A percentile compares a stretch with the other conserved stretches of the same genome.
Conservation (phyloP, 192 early-diverging fungal species). For the Rhizophagus prolifer region DNA sequence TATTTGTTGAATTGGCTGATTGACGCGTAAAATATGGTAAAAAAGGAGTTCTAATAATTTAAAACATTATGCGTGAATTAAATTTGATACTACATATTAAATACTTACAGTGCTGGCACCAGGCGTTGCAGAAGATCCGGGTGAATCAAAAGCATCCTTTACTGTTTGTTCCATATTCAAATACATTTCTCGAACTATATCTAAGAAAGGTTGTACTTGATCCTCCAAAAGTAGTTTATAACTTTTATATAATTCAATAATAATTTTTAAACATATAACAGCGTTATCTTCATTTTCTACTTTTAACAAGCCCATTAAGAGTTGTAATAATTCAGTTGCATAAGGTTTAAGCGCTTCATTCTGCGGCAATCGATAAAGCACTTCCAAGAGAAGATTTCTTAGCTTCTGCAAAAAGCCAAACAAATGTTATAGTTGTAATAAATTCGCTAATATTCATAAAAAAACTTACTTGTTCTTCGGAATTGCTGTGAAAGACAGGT, state of each 20-base stretch:
- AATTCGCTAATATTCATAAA: background rate
- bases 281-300: constrained; percentile 99
- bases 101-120: constrained; percentile 23
- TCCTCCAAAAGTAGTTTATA: constrained; percentile 82
- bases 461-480: constrained; percentile 66
- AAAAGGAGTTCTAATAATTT: background rate
- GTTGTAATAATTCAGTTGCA: constrained; percentile 72
- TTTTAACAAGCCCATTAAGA: constrained; percentile 74
- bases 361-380: constrained; percentile 89
- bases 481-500: constrained; percentile 72
- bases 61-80: background rate
- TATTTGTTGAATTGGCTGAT: constrained; percentile 37
- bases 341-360: constrained; percentile 80
- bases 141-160: constrained; percentile 76
- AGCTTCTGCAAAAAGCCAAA: constrained; percentile 66
- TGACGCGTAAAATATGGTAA: background rate
- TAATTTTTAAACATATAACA: constrained; percentile 87
- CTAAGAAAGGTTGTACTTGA: constrained; percentile 86
- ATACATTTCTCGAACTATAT: constrained; percentile 93
- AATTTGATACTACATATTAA: background rate
- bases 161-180: constrained; percentile 87
- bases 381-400: constrained; percentile 83
- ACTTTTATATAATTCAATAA: constrained; percentile 91
- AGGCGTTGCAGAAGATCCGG: constrained; percentile 54
- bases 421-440: background rate